These are phyloP conservation scores for Neurospora tetrasperma DNA, from an alignment of 495 filamentous ascomycete species.

Conservation along the genomic window DNA sequence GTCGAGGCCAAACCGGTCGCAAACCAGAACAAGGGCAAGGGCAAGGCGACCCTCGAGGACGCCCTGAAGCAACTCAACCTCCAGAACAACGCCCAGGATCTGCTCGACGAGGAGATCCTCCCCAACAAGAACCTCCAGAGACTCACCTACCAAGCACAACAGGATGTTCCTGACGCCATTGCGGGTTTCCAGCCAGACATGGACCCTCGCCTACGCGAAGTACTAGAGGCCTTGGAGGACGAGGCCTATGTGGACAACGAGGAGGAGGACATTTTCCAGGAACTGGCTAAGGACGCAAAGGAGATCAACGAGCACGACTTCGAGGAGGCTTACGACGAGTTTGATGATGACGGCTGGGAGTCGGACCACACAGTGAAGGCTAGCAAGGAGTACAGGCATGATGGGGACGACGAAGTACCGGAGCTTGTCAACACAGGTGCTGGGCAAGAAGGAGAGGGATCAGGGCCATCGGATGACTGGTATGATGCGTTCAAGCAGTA, in stretches of 20 bases:
- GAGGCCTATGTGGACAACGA: conserved; percentile 92
- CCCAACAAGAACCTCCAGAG: conserved; percentile 62
- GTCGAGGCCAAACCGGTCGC: conserved; percentile 60
- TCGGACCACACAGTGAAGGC: conserved; percentile 86
- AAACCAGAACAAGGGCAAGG: conserved; percentile 58
- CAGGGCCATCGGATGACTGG: conserved; percentile 57
- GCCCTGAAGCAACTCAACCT: conserved; percentile 59
- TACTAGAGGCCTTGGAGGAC: conserved; percentile 89
- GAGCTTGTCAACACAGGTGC: conserved; percentile 33
- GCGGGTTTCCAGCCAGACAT: conserved; percentile 95
- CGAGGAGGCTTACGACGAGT: conserved; percentile 43
- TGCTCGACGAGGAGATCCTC: conserved; percentile 59
- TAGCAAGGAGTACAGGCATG: conserved; percentile 30
- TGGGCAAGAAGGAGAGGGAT: conserved; percentile 21
- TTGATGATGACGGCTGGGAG: conserved; percentile 70
- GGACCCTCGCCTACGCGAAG: conserved; percentile 89
- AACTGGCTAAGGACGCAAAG: conserved; percentile 61
- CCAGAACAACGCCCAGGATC: conserved; percentile 43
- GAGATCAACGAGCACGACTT: conserved; percentile 46
- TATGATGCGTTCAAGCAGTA: conserved; percentile 83
- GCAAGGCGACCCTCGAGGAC: conserved; percentile 61
- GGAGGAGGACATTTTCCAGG: conserved; percentile 66
- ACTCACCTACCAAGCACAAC: conserved; percentile 82
- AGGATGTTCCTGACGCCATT: conserved; percentile 82
- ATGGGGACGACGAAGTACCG: conserved; percentile 36